Evolutionary conservation across 2,329 filamentous ascomycete species (phyloP).

Genomic region (Bipolaris victoriae): DNA sequence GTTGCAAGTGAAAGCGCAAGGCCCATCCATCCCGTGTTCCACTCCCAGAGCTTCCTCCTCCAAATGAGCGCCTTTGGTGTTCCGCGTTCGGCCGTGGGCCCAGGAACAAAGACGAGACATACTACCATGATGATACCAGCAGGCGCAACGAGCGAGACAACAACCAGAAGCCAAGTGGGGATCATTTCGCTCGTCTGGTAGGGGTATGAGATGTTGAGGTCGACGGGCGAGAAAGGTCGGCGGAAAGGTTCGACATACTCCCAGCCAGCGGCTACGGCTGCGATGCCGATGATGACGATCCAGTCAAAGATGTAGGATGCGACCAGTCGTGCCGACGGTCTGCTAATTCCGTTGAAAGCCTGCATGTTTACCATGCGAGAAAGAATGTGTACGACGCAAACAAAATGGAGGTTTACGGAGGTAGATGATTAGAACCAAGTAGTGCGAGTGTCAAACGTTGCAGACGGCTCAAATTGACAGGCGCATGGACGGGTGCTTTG

Average conservation of each 20-base stretch:
- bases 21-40: constrained; percentile 84
- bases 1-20: constrained; percentile 73
- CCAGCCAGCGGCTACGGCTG: constrained; percentile 65
- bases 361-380: constrained; percentile 29
- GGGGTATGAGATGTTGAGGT: constrained; percentile 82
- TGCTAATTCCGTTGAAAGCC: constrained; percentile 28
- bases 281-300: constrained; percentile 68
- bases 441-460: constrained; percentile 1
- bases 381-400: constrained; percentile 5
- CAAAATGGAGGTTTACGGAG: constrained; percentile 6
- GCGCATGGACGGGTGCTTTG: constrained; percentile 14
- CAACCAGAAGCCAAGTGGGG: constrained; percentile 66
- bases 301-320: constrained; percentile 77
- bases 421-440: neutral
- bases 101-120: constrained; percentile 73
- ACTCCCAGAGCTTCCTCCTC: constrained; percentile 87
- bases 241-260: constrained; percentile 68
- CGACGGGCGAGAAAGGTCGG: constrained; percentile 72
- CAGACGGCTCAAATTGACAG: constrained; percentile 17
- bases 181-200: constrained; percentile 74
- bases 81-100: constrained; percentile 67
- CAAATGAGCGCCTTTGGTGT: constrained; percentile 71
- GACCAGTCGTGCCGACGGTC: constrained; percentile 60
- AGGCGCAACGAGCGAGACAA: constrained; percentile 70
- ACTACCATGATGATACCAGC: constrained; percentile 71